A percentile compares a stretch with the other conserved stretches of the same genome.
Conservation (phyloP, 108 stramenopile genomes). For the Schizochytrium sp. region DNA sequence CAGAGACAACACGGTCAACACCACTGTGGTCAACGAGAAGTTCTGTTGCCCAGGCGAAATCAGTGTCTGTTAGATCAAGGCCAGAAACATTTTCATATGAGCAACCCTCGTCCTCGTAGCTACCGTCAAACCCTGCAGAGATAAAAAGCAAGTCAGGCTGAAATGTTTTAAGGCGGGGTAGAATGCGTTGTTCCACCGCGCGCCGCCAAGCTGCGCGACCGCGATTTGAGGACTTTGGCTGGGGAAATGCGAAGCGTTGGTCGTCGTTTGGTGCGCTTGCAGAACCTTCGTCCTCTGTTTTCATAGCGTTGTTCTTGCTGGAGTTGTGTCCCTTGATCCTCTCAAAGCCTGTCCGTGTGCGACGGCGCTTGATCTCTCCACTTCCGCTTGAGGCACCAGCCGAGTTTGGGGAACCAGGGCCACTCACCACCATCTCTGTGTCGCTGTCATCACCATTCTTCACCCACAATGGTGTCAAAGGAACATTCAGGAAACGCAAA, state of each 20-base stretch:
- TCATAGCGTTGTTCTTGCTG: conserved; percentile 55
- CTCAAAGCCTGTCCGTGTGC: not conserved
- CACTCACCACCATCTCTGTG: conserved; percentile 62
- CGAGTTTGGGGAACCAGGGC: conserved; percentile 66
- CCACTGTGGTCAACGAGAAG: conserved; percentile 86
- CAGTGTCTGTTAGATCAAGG: conserved; percentile 75
- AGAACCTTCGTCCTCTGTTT: not conserved
- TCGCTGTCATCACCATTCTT: conserved; percentile 34
- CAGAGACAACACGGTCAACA: conserved; percentile 89
- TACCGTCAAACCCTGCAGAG: conserved; percentile 95
- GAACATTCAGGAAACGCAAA: conserved; percentile 62
- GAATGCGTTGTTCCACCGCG: conserved; percentile 56
- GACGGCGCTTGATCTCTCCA: conserved; percentile 65
- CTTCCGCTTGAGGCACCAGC: conserved; percentile 67
- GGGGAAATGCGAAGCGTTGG: not conserved
- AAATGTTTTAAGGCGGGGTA: conserved; percentile 86
- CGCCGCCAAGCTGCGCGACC: not conserved
- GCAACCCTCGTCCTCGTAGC: conserved; percentile 88
- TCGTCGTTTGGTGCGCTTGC: not conserved
- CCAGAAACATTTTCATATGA: conserved; percentile 77
- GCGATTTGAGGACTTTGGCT: not conserved
- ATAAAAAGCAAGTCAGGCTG: conserved; percentile 91
- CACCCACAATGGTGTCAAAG: conserved; percentile 47
- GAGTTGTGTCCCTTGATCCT: conserved; percentile 11
- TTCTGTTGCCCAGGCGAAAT: conserved; percentile 86